Evolutionary conservation across 768 basidiomycete genomes (phyloP).

Genomic region (Suillus hirtellus): DNA sequence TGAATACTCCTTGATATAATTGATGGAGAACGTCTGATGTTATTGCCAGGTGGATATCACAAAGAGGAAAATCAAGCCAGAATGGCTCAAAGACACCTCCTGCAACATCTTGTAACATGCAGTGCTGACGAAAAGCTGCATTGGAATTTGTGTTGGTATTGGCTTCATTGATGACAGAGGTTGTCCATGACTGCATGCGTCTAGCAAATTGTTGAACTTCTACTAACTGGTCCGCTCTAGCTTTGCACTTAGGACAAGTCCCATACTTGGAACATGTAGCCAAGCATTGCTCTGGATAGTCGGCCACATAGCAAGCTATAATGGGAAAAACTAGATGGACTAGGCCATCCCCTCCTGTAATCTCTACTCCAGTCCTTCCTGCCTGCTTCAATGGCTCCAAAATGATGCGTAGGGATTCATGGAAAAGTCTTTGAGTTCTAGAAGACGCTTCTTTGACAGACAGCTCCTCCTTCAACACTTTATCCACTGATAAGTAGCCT

Average conservation of each 20-base stretch:
- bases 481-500: slow-evolving; percentile 39
- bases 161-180: too few relatives aligned
- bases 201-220: too few relatives aligned
- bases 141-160: too few relatives aligned
- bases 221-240: neutral
- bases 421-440: slow-evolving; percentile 1
- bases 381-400: slow-evolving; percentile 23
- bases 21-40: too few relatives aligned
- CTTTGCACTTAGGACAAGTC: slow-evolving; percentile 6
- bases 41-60: too few relatives aligned
- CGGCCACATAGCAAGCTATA: slow-evolving; percentile 12
- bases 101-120: too few relatives aligned
- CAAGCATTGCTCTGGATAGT: slow-evolving; percentile 14
- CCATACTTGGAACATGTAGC: slow-evolving; percentile 8
- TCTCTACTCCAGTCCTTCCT: slow-evolving; percentile 9
- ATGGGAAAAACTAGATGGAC: slow-evolving; percentile 2
- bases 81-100: too few relatives aligned
- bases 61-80: too few relatives aligned
- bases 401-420: neutral
- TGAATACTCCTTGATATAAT: too few relatives aligned
- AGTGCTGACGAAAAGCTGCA: too few relatives aligned
- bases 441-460: slow-evolving; percentile 19
- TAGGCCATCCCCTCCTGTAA: slow-evolving; percentile 12
- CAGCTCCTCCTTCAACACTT: slow-evolving; percentile 28
- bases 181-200: too few relatives aligned